Evolutionary conservation across 208 protist species (phyloP), one percentile per base, ranked within the genome.

Genomic region (Trypanosoma melophagium): DNA sequence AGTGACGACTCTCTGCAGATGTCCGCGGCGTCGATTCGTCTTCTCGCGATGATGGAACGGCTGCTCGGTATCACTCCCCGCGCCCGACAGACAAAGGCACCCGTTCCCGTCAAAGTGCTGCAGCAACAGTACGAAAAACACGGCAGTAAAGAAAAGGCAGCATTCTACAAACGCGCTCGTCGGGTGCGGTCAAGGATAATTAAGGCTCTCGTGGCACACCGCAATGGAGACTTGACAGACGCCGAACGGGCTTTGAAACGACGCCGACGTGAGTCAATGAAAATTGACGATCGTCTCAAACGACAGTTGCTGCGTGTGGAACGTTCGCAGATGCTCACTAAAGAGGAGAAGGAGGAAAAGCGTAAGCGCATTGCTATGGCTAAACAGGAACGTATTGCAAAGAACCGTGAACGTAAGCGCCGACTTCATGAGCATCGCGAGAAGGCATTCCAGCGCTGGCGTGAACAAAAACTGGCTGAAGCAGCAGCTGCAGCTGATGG

Each of bases 331-430:
- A 45, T 66, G 0, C 86, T 96, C 17, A 91, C 87, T 16, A 91
- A 93, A 63, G 90, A 93, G 71, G 90, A 96, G 65, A 79, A 79
- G 12, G 83, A 93, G 58, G 86, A 91, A 71, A 89, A 87, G 68
- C 83, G 90, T 22, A 86, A 87, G 71, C 74, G 65, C 57, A 86
- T 93, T 22, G 71, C 91, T 69, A 63, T 84, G 49, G 90, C 90
- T 19, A 96, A 96, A 72, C 87, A 96, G 66, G 81, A 92, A 54
- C 87, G 90, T 60, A 93, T 96, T 67, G 85, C 84, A 40, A 90
- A 90, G 74, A 96, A 96, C 68, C 80, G 83, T 28, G 86, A 92
- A 59, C 77, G 90, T 50, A 92, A 93, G 76, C 80, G 81, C 31
- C 83, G 79, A 17, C 72, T 96, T 3, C 86, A 92, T 66, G 80